A percentile compares a stretch with the other conserved stretches of the same genome.
These are phyloP conservation scores for Talaromyces stipitatus DNA, from an alignment of 495 filamentous ascomycete genomes.

Conservation along the genomic window DNA sequence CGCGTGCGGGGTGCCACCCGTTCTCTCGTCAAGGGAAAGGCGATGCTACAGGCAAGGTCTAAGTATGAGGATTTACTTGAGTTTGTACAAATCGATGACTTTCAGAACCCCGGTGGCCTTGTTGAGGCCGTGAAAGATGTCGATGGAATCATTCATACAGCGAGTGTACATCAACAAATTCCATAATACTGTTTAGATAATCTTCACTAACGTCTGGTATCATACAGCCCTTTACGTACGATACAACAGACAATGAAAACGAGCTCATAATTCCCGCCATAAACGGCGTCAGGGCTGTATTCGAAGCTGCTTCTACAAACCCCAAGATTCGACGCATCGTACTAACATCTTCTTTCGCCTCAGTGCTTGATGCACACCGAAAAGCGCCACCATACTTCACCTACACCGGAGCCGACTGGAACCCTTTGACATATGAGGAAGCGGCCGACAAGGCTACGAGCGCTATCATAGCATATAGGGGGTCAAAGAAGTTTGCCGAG, in stretches of 20 bases:
- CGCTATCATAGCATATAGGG: constrained; percentile 34
- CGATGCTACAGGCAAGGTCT: neutral
- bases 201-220: neutral
- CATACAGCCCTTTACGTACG: neutral
- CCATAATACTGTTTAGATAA: neutral
- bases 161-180: neutral
- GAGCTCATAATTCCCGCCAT: neutral
- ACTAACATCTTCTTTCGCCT: neutral
- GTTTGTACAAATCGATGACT: neutral
- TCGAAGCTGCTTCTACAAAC: neutral
- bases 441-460: constrained; percentile 59
- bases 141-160: constrained; percentile 1
- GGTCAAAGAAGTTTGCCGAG: constrained; percentile 3
- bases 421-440: constrained; percentile 67
- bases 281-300: neutral
- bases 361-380: neutral
- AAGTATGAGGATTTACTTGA: neutral
- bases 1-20: constrained; percentile 10
- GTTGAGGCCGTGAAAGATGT: neutral
- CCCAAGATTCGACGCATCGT: neutral
- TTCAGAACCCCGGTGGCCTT: neutral
- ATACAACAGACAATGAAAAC: constrained; percentile 14
- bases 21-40: neutral
- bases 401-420: constrained; percentile 16
- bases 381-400: neutral